Conservation (phyloP, 495 filamentous ascomycete genomes). For the Aspergillus nanangensis region DNA sequence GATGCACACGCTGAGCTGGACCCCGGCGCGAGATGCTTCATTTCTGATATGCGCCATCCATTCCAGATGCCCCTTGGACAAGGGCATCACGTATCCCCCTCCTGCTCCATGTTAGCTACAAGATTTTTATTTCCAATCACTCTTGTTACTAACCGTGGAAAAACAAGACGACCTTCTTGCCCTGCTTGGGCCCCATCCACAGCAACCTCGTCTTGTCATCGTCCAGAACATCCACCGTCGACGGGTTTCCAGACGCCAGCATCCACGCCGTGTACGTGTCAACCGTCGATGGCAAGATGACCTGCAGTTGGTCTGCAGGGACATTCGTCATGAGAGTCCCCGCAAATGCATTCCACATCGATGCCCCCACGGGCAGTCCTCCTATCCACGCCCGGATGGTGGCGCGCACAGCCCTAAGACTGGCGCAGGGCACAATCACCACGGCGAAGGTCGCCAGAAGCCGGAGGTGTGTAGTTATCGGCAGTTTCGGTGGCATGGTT, state of each 20-base stretch:
- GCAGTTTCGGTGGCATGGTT: neutral
- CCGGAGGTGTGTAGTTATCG: conserved; percentile 6
- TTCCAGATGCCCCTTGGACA: conserved; percentile 15
- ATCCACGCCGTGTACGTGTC: conserved; percentile 14
- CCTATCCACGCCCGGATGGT: conserved; percentile 12
- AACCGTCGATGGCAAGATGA: conserved; percentile 13
- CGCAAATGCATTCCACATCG: conserved; percentile 15
- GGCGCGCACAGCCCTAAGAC: neutral
- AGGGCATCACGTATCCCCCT: conserved; percentile 22
- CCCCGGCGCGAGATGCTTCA: conserved; percentile 8
- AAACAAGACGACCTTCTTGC: conserved; percentile 15
- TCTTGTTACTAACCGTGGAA: conserved; percentile 13
- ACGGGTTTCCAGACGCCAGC: neutral
- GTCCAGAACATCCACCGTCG: conserved; percentile 5
- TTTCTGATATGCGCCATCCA: conserved; percentile 19
- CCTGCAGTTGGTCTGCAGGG: conserved; percentile 11
- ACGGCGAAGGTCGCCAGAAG: neutral
- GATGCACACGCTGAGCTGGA: conserved; percentile 16
- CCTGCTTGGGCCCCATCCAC: conserved; percentile 9
- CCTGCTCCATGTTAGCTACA: conserved; percentile 4
- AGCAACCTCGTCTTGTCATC: conserved; percentile 12
- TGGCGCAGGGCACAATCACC: neutral
- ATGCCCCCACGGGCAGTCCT: conserved; percentile 5
- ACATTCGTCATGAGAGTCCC: conserved; percentile 13
- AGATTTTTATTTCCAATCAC: neutral